phyloP scores from a whole-genome alignment of 441 rosid genomes.

The Croton laevigatus region DNA sequence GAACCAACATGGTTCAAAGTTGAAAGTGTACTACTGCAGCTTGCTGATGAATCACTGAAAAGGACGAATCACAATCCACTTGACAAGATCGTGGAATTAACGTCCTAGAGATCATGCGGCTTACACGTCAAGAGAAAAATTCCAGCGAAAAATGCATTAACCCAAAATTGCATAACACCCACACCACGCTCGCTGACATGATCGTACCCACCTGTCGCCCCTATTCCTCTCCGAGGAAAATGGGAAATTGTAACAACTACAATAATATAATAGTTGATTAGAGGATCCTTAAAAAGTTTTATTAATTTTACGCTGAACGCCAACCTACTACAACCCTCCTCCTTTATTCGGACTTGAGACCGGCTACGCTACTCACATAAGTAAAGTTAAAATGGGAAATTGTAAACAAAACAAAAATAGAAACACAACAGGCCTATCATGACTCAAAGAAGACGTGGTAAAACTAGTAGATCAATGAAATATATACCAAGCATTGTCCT shows the following conservation, averaged over 20 bases:
- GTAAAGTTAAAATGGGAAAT: not conserved
- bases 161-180: not conserved
- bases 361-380: too few relatives aligned
- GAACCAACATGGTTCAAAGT: not conserved
- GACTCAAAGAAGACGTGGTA: not conserved
- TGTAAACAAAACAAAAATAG: not conserved
- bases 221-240: not conserved
- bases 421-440: not conserved
- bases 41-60: too few relatives aligned
- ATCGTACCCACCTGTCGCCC: not conserved
- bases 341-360: too few relatives aligned
- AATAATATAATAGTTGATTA: too few relatives aligned
- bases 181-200: not conserved
- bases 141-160: not conserved
- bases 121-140: not conserved
- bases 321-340: too few relatives aligned
- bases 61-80: not conserved
- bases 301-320: too few relatives aligned
- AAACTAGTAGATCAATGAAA: conserved; percentile 3
- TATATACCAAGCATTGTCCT: not conserved
- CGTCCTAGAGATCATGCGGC: not conserved
- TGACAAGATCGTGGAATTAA: not conserved
- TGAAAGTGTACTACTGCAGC: not conserved
- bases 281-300: too few relatives aligned
- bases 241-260: not conserved